Percentiles rank a stretch among this genome's conserved stretches.
phyloP scores from a whole-genome alignment of 768 basidiomycete genomes.

The Postia placenta region DNA sequence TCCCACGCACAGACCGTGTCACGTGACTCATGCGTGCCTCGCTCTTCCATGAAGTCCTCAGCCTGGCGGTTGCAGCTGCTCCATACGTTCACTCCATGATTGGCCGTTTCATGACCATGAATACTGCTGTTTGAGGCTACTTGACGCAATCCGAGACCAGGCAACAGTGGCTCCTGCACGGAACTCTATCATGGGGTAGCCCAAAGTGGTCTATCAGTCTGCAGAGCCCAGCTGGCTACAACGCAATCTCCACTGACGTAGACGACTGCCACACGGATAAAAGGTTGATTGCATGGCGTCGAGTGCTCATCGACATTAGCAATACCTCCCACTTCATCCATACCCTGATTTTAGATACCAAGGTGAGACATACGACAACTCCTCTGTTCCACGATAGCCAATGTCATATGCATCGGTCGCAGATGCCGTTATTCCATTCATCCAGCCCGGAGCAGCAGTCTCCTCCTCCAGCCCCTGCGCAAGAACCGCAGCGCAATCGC shows the following conservation, averaged over 20 bases:
- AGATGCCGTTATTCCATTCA: constrained; percentile 25
- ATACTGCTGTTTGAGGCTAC: not conserved
- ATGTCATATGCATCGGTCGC: not conserved
- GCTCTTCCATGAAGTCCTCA: too few species aligned
- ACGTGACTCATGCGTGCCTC: not conserved
- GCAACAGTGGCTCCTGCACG: too few species aligned
- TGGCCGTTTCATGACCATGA: not conserved
- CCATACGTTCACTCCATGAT: not conserved
- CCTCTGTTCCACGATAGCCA: too few species aligned
- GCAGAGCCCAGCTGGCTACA: too few species aligned
- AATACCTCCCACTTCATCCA: too few species aligned
- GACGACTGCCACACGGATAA: not conserved
- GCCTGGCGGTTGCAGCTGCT: constrained; percentile 3
- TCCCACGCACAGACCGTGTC: constrained; percentile 48
- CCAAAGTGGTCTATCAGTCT: too few species aligned
- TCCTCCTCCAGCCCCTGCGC: constrained; percentile 12
- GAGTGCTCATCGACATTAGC: not conserved
- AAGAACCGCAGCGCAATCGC: constrained; percentile 15
- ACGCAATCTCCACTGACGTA: not conserved
- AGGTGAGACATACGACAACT: too few species aligned
- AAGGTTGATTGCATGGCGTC: constrained; percentile 5
- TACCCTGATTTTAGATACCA: too few species aligned
- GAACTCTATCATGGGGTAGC: too few species aligned
- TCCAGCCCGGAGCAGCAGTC: constrained; percentile 9
- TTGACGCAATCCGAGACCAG: too few species aligned